Evolutionary conservation across 2,329 filamentous ascomycete species (phyloP), one percentile per base, ranked within the genome.

Genomic region (Fusarium sacchari): DNA sequence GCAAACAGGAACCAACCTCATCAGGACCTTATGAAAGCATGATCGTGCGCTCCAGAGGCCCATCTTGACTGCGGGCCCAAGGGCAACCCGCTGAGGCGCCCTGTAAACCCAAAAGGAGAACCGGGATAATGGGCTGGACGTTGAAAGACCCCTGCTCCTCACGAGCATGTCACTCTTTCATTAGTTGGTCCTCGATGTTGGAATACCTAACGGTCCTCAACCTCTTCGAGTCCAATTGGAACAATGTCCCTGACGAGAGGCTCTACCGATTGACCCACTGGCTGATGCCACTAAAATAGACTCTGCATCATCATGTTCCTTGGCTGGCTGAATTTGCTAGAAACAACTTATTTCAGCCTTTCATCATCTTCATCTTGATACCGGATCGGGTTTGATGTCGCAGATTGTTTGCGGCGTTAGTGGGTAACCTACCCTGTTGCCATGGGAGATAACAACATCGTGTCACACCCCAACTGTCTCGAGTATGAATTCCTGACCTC

Each of bases 391-490:
- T 59, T 72, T 70, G 58, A 49, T 56, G 52, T 66, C 60, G 53
- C 52, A 65, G 24, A 28, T 60, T 69, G 60, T 60, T 69, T 62
- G 36, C 64, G 63, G 71, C 67, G 60, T 52, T 43, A 46, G 61
- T 61, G 53, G 36, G 58, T 49, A 47, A 42, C 58, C 44, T 64
- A 47, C 44, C 58, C 44, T 64, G 75, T 77, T 77, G 73, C 71
- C 60, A 73, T 67, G 63, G 75, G 75, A 69, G 42, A 77, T 67
- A 61, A 53, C 34, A 42, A 57, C 69, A 65, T 60, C 63, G 61
- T 67, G 63, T 70, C 60, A 47, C 36, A 58, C 69, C 49, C 64
- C 55, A 50, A 13, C 53, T 61, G 43, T 66, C 60, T 37, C 39
- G 30, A 59, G 42, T 52, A 68, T 67, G 59, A 62, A 66, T 30